Conservation (phyloP, 441 rosid genomes). For the Geranium incanum region DNA sequence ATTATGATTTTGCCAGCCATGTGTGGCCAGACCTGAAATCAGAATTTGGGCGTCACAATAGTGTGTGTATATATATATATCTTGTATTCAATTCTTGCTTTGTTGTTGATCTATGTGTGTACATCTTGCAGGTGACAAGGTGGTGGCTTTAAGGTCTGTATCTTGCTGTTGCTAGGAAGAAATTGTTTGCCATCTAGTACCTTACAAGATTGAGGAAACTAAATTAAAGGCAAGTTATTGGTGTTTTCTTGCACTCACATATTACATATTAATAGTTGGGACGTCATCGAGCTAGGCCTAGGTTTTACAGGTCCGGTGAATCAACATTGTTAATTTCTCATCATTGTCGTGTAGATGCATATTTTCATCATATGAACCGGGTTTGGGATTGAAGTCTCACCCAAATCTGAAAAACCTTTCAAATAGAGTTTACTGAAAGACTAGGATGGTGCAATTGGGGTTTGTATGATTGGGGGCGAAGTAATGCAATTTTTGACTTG, state of each 20-base stretch:
- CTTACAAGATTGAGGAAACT: constrained; percentile 28
- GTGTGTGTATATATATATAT: constrained; percentile 2
- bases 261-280: neutral
- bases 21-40: constrained; percentile 21
- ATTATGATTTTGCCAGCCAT: constrained; percentile 27
- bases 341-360: neutral
- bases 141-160: neutral
- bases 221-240: constrained; percentile 23
- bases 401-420: neutral
- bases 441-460: neutral
- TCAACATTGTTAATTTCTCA: neutral
- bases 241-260: constrained; percentile 6
- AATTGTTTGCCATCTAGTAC: neutral
- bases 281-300: neutral
- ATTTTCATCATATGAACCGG: neutral
- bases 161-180: neutral
- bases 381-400: neutral
- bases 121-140: constrained; percentile 9
- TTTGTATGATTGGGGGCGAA: neutral
- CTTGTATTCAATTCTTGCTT: neutral
- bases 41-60: constrained; percentile 23
- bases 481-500: neutral
- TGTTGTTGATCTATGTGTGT: constrained; percentile 11
- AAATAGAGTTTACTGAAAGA: neutral
- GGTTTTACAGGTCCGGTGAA: neutral